Evolutionary conservation across 768 basidiomycete species (phyloP).

Genomic region (Roridomyces roridus): DNA sequence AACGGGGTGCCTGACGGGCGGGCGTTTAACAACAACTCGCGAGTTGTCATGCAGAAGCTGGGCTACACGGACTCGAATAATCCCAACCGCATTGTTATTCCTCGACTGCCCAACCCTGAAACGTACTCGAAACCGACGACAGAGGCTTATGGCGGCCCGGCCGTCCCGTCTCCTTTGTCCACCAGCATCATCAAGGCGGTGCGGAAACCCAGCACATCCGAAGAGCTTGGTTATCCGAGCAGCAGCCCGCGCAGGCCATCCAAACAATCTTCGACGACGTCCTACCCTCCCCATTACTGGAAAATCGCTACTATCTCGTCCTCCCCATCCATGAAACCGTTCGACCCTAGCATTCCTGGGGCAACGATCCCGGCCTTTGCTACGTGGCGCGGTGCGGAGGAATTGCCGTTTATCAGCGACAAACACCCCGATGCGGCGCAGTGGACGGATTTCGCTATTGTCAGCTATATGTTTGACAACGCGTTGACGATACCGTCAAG

Average conservation of each 20-base stretch:
- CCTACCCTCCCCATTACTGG: constrained; percentile 7
- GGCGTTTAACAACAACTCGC: constrained; percentile 14
- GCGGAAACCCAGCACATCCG: constrained; percentile 12
- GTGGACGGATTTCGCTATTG: constrained; percentile 18
- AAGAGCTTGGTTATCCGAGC: too few species aligned
- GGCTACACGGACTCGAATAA: neutral
- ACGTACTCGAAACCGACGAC: constrained; percentile 9
- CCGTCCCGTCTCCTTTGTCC: neutral
- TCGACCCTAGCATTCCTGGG: constrained; percentile 6
- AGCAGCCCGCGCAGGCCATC: constrained; percentile 14
- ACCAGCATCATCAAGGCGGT: neutral
- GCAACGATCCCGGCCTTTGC: constrained; percentile 16
- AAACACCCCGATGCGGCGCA: constrained; percentile 2
- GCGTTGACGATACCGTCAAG: constrained; percentile 23
- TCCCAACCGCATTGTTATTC: constrained; percentile 19
- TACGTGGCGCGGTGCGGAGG: constrained; percentile 17
- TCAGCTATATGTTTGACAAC: constrained; percentile 20
- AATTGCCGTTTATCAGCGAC: constrained; percentile 20
- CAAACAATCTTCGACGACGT: neutral
- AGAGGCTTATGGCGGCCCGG: neutral
- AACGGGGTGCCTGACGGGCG: constrained; percentile 19
- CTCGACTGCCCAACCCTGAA: constrained; percentile 18
- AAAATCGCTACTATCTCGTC: constrained; percentile 24
- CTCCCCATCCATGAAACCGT: constrained; percentile 18
- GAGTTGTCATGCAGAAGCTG: neutral